Evolutionary conservation across 352 stramenopile species (phyloP), one percentile per base, ranked within the genome.

Genomic region (Pythium catenulatum): DNA sequence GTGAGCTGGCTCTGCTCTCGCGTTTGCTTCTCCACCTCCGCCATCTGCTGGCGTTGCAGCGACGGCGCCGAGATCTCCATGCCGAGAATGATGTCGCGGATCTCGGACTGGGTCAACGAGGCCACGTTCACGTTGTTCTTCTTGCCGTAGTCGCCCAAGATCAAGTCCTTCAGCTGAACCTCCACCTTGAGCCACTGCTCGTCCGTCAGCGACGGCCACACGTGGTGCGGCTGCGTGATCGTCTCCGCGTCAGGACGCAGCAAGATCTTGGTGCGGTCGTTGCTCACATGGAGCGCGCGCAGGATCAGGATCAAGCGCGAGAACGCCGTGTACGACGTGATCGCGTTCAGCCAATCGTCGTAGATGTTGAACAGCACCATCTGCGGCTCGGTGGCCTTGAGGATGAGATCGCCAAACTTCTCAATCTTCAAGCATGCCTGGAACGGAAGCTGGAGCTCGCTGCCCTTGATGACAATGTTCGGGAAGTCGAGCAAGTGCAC

Each of bases 341-440:
- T 99, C 1, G 97, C 99, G 90, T 99, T 99, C 21, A 99, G 94
- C 99, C 99, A 99, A 94, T 99, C 99, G 90, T 99, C 99, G 90
- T 99, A 99, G 76, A 99, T 99, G 91, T 99, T 99, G 93, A 99
- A 99, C 39, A 99, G 91, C 30, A 99, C 98, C 99, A 99, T 99
- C 89, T 99, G 98, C 23, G 99, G 99, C 94, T 99, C 99, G 11
- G 99, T 99, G 9, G 99, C 99, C 89, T 99, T 99, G 36, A 99
- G 92, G 82, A 99, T 99, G 52, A 99, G 91, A 92, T 99, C 99
- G 48, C 99, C 99, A 88, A 99, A 99, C 93, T 99, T 99, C 89
- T 99, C 99, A 13, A 99, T 98, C 94, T 99, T 99, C 58, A 99
- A 93, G 68, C 98, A 99, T 46, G 99, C 98, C 89, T 99, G 99